These are phyloP conservation scores for Blastomyces emzantsi DNA, from an alignment of 2,329 filamentous ascomycete species.

Conservation along the genomic window DNA sequence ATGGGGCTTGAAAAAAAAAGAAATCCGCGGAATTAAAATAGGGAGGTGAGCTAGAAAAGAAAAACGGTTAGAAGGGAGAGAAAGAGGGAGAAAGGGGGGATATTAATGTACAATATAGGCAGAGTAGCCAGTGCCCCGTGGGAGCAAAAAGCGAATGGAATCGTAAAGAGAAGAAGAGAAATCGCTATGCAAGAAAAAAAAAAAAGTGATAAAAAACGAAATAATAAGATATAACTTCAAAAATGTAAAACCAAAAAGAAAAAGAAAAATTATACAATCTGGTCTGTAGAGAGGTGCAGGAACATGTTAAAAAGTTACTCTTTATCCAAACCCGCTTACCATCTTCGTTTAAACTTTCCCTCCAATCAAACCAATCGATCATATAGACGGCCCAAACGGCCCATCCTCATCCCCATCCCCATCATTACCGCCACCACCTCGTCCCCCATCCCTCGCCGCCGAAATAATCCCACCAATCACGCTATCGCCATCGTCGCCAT, in stretches of 20 bases:
- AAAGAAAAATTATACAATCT: neutral
- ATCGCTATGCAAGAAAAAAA: conserved; percentile 6
- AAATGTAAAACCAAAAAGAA: neutral
- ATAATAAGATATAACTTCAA: neutral
- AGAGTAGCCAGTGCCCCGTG: neutral
- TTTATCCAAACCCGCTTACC: neutral
- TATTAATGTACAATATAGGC: conserved; percentile 3
- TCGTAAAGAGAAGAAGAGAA: neutral
- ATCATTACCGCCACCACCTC: neutral
- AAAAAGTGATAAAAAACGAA: neutral
- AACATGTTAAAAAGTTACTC: neutral
- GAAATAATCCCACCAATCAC: neutral
- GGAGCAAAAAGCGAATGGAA: neutral
- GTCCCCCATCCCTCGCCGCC: neutral
- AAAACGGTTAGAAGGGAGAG: neutral
- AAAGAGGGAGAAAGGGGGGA: neutral
- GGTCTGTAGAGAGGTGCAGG: too few relatives aligned
- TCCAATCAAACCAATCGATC: neutral
- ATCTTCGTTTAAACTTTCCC: neutral
- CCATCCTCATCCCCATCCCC: neutral
- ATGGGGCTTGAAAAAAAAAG: neutral
- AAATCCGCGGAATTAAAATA: neutral
- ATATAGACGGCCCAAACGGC: conserved; percentile 18
- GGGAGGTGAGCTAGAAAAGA: too few relatives aligned
- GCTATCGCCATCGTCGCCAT: conserved; percentile 24